A percentile compares a stretch with the other conserved stretches of the same genome.
These are phyloP conservation scores for Cercospora sesami DNA, from an alignment of 2,329 filamentous ascomycete genomes.

Conservation along the genomic window DNA sequence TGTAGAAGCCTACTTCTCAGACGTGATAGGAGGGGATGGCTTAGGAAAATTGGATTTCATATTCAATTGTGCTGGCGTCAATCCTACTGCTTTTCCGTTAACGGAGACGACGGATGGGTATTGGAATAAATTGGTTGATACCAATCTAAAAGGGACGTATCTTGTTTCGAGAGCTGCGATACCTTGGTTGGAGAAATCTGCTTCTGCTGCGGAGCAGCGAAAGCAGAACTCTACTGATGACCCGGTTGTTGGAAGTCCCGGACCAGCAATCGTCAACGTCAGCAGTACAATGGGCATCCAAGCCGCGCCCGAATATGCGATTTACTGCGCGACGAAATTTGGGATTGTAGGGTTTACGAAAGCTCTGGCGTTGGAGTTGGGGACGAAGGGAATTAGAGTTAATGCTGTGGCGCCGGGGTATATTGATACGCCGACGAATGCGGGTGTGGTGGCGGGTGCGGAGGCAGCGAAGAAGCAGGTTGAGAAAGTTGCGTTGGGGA, in stretches of 20 bases:
- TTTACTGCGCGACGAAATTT: slow-evolving; percentile 48
- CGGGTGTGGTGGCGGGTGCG: slow-evolving; percentile 51
- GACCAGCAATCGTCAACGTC: slow-evolving; percentile 43
- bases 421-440: slow-evolving; percentile 52
- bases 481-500: slow-evolving; percentile 44
- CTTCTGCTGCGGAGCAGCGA: not conserved
- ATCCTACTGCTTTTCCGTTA: slow-evolving; percentile 39
- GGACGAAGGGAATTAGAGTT: slow-evolving; percentile 40
- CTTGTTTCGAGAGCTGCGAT: slow-evolving; percentile 45
- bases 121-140: slow-evolving; percentile 42
- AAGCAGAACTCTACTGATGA: not conserved
- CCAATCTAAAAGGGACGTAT: slow-evolving; percentile 47
- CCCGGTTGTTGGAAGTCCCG: not conserved
- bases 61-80: slow-evolving; percentile 47
- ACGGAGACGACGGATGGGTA: slow-evolving; percentile 46
- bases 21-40: slow-evolving; percentile 19
- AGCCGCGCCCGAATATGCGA: slow-evolving; percentile 42
- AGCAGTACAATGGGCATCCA: slow-evolving; percentile 43
- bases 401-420: slow-evolving; percentile 46
- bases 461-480: slow-evolving; percentile 46
- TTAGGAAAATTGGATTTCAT: slow-evolving; percentile 40
- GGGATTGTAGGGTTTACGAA: slow-evolving; percentile 49
- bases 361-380: slow-evolving; percentile 46
- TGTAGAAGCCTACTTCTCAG: slow-evolving; percentile 31
- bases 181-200: slow-evolving; percentile 35